Base-by-base conservation (phyloP, 2,329 filamentous ascomycete genomes). In the Cephalotrichum gorgonifer region DNA sequence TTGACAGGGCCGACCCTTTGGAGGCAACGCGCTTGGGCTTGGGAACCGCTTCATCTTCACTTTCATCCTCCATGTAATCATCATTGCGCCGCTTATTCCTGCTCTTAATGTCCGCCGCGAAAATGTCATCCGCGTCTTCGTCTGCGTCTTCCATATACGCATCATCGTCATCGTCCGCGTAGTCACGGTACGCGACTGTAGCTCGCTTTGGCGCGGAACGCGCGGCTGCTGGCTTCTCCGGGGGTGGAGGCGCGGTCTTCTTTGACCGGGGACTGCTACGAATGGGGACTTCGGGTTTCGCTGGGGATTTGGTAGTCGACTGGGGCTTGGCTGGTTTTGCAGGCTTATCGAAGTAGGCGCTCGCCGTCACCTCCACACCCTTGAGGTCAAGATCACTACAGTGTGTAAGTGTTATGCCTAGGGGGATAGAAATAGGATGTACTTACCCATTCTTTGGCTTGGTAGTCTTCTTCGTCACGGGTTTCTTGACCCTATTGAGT, bases 121-220 rank as follows among this genome's bases (percentile, higher is more conserved):
- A 90, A 20, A 95, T 89, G 57, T 95, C 90, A n/a, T 79, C 85
- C 3, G 78, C 83, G 42, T 87, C 79, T 6, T 77, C 74, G 31
- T 85, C 82, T 30, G 82, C 83, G 48, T 86, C 84, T 20, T 87
- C 78, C 55, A 85, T 66, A 51, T 76, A 79, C 5, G 72, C 75
- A 57, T 79, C 74, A 8, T 74, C 73, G 51, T 80, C 75, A 31
- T 77, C 64, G 4, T 59, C 54, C 23, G 62, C 58, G 49, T 67
- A 59, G 44, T 72, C 68, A 46, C 65, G 66, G 49, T 70, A 64
- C 2, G 70, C 61, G 1, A 65, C 63, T 2, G 67, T 62, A 1
- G 67, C 43, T 50, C 67, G 68, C 55, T 72, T 76, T 52, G 62
- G 47, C 4, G 56, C 42, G 22, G 58, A 52, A 17, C 43, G 25